These are phyloP conservation scores for Aspergillus ustus DNA, from an alignment of 2,329 filamentous ascomycete genomes.

Conservation along the genomic window DNA sequence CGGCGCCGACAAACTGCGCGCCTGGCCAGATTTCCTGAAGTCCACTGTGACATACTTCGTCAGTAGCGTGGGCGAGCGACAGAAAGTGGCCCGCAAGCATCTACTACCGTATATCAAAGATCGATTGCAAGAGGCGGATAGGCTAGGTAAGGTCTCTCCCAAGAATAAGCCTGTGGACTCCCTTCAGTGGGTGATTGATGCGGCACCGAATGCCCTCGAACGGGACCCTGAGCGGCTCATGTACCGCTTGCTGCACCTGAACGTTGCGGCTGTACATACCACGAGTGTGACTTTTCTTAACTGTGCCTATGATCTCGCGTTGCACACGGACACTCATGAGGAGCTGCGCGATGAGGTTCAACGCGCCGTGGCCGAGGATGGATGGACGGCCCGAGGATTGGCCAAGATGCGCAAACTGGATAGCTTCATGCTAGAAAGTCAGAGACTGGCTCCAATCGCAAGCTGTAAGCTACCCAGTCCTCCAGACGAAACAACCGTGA, in stretches of 20 bases:
- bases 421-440: constrained; percentile 48
- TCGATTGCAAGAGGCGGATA: constrained; percentile 2
- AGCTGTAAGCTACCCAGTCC: constrained; percentile 19
- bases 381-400: constrained; percentile 42
- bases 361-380: constrained; percentile 22
- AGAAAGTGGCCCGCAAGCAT: constrained; percentile 7
- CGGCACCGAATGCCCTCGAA: not conserved
- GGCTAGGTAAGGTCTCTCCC: not conserved
- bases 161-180: not conserved
- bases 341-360: constrained; percentile 28
- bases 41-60: constrained; percentile 12
- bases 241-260: constrained; percentile 26
- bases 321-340: constrained; percentile 27
- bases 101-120: constrained; percentile 15
- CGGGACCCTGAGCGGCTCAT: constrained; percentile 34
- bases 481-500: not conserved
- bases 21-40: constrained; percentile 13
- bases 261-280: constrained; percentile 28
- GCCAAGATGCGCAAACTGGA: constrained; percentile 48
- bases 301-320: not conserved
- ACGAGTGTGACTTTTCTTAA: constrained; percentile 3
- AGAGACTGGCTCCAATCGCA: constrained; percentile 35
- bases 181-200: too few species aligned
- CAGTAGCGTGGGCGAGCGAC: constrained; percentile 6
- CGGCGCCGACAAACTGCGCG: constrained; percentile 11